Conservation (phyloP, 805 yeast genomes). For the Wickerhamomyces silvicola region DNA sequence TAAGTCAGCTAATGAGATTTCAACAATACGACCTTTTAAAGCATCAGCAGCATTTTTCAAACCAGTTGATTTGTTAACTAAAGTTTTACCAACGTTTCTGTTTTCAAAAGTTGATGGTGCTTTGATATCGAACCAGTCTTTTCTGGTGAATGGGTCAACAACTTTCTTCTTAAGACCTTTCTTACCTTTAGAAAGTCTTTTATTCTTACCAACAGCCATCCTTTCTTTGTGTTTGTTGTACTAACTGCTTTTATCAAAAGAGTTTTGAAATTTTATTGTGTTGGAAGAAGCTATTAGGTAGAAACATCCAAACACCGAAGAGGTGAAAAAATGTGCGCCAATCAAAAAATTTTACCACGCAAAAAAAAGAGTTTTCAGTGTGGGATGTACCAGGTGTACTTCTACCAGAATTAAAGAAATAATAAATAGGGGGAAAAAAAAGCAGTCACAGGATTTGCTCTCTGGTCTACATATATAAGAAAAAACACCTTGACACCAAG, state of each 20-base stretch:
- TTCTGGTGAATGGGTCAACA: constrained; percentile 97
- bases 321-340: too few relatives aligned
- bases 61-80: constrained; percentile 98
- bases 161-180: constrained; percentile 98
- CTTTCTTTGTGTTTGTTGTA: constrained; percentile 6
- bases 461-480: too few relatives aligned
- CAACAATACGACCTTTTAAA: constrained; percentile 95
- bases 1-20: constrained; percentile 92
- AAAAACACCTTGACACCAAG: constrained; percentile 1
- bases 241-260: neutral
- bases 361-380: neutral
- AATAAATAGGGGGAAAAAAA: too few relatives aligned
- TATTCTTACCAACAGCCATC: constrained; percentile 78
- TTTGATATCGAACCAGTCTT: constrained; percentile 94
- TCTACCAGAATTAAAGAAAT: neutral
- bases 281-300: too few relatives aligned
- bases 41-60: constrained; percentile 97
- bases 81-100: constrained; percentile 97
- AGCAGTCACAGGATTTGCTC: constrained; percentile 3
- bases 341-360: neutral
- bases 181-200: constrained; percentile 78
- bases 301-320: constrained; percentile 2
- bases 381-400: too few relatives aligned
- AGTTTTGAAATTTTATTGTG: constrained; percentile 1
- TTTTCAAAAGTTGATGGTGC: constrained; percentile 96